These are phyloP conservation scores for Cardamine occulta DNA, from an alignment of 345 rosid genomes.

Conservation along the genomic window DNA sequence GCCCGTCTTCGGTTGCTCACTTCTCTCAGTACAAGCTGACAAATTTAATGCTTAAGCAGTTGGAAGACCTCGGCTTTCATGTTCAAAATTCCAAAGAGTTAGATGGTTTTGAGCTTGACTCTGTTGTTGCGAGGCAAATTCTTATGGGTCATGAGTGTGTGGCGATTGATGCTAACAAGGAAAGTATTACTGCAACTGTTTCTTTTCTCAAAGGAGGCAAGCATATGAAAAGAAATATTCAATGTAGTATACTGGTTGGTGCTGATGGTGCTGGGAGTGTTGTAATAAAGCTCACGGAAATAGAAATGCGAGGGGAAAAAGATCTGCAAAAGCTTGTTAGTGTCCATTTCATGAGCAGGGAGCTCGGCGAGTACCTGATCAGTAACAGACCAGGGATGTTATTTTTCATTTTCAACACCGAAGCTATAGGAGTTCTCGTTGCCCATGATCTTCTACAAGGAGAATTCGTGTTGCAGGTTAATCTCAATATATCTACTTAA, in stretches of 20 bases:
- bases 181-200: conserved; percentile 58
- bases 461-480: conserved; percentile 87
- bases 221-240: conserved; percentile 53
- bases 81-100: conserved; percentile 43
- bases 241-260: conserved; percentile 71
- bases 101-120: conserved; percentile 41
- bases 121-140: conserved; percentile 51
- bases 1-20: conserved; percentile 92
- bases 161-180: conserved; percentile 55
- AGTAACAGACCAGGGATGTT: conserved; percentile 85
- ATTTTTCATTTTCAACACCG: conserved; percentile 85
- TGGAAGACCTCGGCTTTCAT: conserved; percentile 58
- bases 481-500: conserved; percentile 16
- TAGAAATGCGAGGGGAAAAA: conserved; percentile 70
- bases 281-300: conserved; percentile 66
- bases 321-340: conserved; percentile 89
- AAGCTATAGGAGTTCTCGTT: conserved; percentile 90
- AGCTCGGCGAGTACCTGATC: conserved; percentile 72
- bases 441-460: conserved; percentile 93
- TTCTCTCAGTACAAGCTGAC: conserved; percentile 85
- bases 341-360: conserved; percentile 84
- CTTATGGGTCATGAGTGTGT: conserved; percentile 87
- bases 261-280: conserved; percentile 92
- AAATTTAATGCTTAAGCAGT: conserved; percentile 67
- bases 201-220: conserved; percentile 59